Evolutionary conservation across 73 alveolate species (phyloP).

Genomic region (Paramecium primaurelia): DNA sequence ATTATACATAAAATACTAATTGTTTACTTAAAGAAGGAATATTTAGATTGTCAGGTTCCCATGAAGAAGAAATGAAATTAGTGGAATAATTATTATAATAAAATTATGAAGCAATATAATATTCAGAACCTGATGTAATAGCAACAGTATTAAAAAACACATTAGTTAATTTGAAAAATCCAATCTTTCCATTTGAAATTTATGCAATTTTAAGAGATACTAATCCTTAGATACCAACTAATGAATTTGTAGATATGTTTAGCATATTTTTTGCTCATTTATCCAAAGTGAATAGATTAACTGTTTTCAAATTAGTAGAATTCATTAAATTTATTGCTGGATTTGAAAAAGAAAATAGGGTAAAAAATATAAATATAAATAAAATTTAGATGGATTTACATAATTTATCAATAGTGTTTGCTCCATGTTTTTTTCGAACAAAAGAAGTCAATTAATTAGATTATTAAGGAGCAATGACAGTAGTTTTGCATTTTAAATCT

Average conservation of each 20-base stretch:
- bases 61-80: not conserved
- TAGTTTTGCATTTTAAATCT: not conserved
- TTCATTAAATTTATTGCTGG: not conserved
- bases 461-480: not conserved
- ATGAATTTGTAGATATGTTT: not conserved
- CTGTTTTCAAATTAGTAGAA: not conserved
- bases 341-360: not conserved
- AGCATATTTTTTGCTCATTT: not conserved
- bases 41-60: not conserved
- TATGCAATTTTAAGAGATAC: not conserved
- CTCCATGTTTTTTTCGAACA: conserved; percentile 16
- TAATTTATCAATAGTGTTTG: not conserved
- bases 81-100: not conserved
- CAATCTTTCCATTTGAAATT: conserved; percentile 17
- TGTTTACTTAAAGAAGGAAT: not conserved
- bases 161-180: not conserved
- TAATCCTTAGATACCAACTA: not conserved
- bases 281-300: not conserved
- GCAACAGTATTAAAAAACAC: not conserved
- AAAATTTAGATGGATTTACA: conserved; percentile 7
- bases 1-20: not conserved
- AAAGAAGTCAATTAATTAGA: not conserved
- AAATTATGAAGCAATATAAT: not conserved
- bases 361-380: not conserved
- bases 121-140: not conserved